phyloP scores from a whole-genome alignment of 129 eudicot genomes.

The Tagetes erecta region DNA sequence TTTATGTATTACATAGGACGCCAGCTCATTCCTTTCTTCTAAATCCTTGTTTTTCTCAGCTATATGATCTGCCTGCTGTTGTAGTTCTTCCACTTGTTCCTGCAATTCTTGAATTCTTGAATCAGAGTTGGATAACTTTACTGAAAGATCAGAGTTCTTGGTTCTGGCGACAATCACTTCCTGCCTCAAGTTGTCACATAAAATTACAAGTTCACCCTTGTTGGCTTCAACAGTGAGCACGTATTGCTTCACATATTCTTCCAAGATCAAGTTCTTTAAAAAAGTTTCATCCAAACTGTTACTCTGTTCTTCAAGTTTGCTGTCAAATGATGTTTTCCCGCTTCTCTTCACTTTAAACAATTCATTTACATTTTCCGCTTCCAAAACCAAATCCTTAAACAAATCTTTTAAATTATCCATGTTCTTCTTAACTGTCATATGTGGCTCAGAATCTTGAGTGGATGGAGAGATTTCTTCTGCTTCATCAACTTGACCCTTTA shows the following conservation, averaged over 20 bases:
- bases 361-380: slow-evolving; percentile 46
- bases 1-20: slow-evolving; percentile 44
- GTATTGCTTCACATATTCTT: slow-evolving; percentile 66
- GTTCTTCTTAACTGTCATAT: slow-evolving; percentile 32
- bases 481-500: slow-evolving; percentile 50
- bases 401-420: slow-evolving; percentile 32
- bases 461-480: slow-evolving; percentile 22
- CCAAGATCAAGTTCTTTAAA: slow-evolving; percentile 60
- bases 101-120: slow-evolving; percentile 50
- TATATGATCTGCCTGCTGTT: slow-evolving; percentile 38
- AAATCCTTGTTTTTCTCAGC: slow-evolving; percentile 44
- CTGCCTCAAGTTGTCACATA: slow-evolving; percentile 49
- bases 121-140: slow-evolving; percentile 45
- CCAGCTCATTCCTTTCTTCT: slow-evolving; percentile 48
- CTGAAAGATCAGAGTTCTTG: slow-evolving; percentile 51
- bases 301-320: slow-evolving; percentile 41
- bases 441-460: slow-evolving; percentile 43
- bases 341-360: slow-evolving; percentile 36
- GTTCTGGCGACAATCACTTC: slow-evolving; percentile 38
- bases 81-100: slow-evolving; percentile 51
- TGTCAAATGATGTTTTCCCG: slow-evolving; percentile 18
- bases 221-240: slow-evolving; percentile 44
- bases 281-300: slow-evolving; percentile 50
- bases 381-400: slow-evolving; percentile 37
- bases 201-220: slow-evolving; percentile 50